These are phyloP conservation scores for Blastomyces percursus DNA, from an alignment of 2,329 filamentous ascomycete genomes.

Conservation along the genomic window DNA sequence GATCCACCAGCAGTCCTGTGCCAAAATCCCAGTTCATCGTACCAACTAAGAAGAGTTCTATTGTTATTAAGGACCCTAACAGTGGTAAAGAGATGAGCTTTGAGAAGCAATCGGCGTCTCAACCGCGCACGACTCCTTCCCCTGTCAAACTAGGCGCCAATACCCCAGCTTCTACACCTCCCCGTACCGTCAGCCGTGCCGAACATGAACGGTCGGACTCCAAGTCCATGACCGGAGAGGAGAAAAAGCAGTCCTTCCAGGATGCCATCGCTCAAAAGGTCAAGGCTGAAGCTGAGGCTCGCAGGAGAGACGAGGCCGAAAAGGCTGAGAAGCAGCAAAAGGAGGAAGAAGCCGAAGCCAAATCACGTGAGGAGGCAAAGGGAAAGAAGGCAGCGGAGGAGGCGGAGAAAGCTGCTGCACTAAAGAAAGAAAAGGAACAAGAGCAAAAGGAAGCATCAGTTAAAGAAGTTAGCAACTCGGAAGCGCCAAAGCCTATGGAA, in stretches of 20 bases:
- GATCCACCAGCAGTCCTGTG: conserved; percentile 47
- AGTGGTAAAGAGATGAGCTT: conserved; percentile 67
- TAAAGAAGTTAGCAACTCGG: conserved; percentile 31
- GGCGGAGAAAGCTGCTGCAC: conserved; percentile 14
- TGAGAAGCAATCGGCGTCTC: conserved; percentile 54
- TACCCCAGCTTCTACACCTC: conserved; percentile 67
- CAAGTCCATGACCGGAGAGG: conserved; percentile 62
- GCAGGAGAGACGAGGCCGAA: conserved; percentile 21
- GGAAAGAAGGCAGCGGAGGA: conserved; percentile 20
- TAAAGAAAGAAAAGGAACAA: conserved; percentile 18
- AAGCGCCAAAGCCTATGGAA: conserved; percentile 27
- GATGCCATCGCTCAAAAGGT: conserved; percentile 41
- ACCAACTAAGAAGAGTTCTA: conserved; percentile 51
- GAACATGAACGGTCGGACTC: conserved; percentile 62
- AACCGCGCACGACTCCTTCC: conserved; percentile 45
- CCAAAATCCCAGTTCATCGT: conserved; percentile 53
- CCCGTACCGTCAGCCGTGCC: conserved; percentile 57
- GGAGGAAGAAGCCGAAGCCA: conserved; percentile 17
- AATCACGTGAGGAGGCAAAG: conserved; percentile 18
- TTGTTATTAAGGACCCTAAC: conserved; percentile 72
- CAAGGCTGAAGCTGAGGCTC: conserved; percentile 18
- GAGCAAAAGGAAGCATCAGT: conserved; percentile 32
- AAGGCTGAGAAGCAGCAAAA: conserved; percentile 9
- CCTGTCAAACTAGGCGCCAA: conserved; percentile 36
- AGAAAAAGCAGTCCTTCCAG: conserved; percentile 69